Base-by-base conservation (phyloP, 2,329 filamentous ascomycete species). In the Emericellopsis atlantica region DNA sequence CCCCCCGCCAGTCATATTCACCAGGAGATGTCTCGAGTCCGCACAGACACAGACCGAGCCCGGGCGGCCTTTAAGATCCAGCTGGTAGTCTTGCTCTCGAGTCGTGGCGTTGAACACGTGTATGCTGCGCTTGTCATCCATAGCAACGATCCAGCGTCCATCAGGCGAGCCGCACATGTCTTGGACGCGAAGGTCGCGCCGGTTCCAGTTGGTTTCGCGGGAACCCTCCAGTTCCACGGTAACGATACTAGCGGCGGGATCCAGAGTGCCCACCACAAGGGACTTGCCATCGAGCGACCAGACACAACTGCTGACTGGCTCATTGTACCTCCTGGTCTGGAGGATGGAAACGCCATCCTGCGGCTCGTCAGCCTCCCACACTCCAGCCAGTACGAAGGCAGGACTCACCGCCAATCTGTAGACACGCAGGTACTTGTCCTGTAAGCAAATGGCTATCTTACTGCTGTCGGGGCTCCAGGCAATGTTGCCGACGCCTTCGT, bases 381-480 rank as follows among this genome's bases (percentile, higher is more conserved):
- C 4, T 29, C 26, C 9, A 29, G 26, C 12, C 6, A 12, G 26
- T 12, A 12, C 6, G 26, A 12, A 29, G 4, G 32, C 32, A 18
- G 21, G 18, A 61, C 74, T 62, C 62, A 86, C 83, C 49, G 70
- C 64, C 14, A 72, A 66, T 58, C 88, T 76, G 84, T 85, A 95
- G 46, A 95, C 61, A 31, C 81, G 74, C 1, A 85, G 87, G 46
- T 72, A 73, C 36, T 73, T 75, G 53, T 94, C 85, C 48, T 77
- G 72, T 14, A 78, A 84, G 56, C 90, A 96, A 14, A 83, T 90
- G 32, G 96, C 78, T 29, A 98, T 69, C 62, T 85, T 85, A 1
- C 74, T 73, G 60, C 94, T 86, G 58, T 98, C 87, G 5, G 89
- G 92, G 55, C 89, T 95, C 86, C 92, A 98, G 2, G 85, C 72